Evolutionary conservation across 2,329 filamentous ascomycete species (phyloP), one percentile per base, ranked within the genome.

Genomic region (Hypoxylon sp.): DNA sequence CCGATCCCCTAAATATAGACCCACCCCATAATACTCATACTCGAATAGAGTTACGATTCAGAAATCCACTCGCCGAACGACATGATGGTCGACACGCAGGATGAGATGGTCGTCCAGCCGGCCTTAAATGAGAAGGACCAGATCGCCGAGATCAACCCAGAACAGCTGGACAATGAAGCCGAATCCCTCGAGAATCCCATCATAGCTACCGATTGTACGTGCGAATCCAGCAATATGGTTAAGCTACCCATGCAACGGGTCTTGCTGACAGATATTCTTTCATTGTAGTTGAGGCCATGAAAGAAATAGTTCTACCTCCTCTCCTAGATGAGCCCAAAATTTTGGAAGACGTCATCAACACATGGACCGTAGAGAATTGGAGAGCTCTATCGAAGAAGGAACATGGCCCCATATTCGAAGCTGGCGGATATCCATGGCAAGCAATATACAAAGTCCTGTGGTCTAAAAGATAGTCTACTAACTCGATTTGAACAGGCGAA

Each of bases 281-380:
- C 61, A 61, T 64, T 73, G 61, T 76, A 95, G 92, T 89, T 82
- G 92, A 97, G 73, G 92, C 92, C 55, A 97, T 98, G 89, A 92
- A 92, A 83, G 90, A 93, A 75, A 84, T 91, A 72, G 89, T 94
- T 73, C 87, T 98, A 66, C 89, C 90, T 10, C 89, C 91, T 61
- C 84, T 94, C 53, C 74, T 83, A 68, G 90, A 94, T 73, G 94
- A 97, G 73, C 90, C 95, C 71, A 92, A 94, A 77, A 91, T 91
- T 35, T 86, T 95, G 71, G 91, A 91, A 60, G 93, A 97, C 78
- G 86, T 86, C 44, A 83, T 91, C 74, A 80, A 92, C 81, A 97
- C 94, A 76, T 99, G 96, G 96, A 89, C 92, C 31, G 93, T 99
- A 69, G 87, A 92, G 74, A 87, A 92, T 69, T 99, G 95, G 95